Evolutionary conservation across 164 flowering plant genomes (phyloP), one percentile per base, ranked within the genome.

Genomic region (Vitis labrusca): DNA sequence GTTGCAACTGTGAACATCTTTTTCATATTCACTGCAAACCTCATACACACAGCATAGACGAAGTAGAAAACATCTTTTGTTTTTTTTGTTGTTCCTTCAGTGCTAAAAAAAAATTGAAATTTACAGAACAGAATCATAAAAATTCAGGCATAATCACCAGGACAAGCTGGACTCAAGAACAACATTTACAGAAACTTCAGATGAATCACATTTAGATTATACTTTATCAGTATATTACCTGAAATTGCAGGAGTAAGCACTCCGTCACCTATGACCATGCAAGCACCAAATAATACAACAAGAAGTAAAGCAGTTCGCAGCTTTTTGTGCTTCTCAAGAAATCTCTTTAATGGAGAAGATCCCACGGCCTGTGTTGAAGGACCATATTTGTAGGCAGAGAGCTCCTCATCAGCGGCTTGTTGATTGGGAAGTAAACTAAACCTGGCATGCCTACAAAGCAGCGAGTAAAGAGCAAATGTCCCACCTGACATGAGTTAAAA

Each of bases 401-500:
- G 88, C 81, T 93, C 97, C 78, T 93, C 97, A 76, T 93, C 98
- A 51, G 90, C 97, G 55, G 97, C 94, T 83, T 93, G 98, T 68
- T 89, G 94, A 81, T 91, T 91, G n/a, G 96, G 88, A 78, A 89
- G 93, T 65, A 92, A 74, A 76, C 90, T 89, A 30, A 91, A 76
- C 76, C 80, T 92, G 29, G 86, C 92, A 79, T 92, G 93, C 64
- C 97, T 81, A 75, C 97, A 94, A 44, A 94, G 88, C 67, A 94
- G 80, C 3, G 98, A 94, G 74, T 94, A 94, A 29, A 94, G 91
- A 67, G 98, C 95, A 83, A 94, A 91, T 55, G 97, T 88, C 65
- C 98, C 96, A 74, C 97, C 97, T 92, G 85, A 67, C 54, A 76
- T 58, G 23, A 48, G 32, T 73, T 65, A 54, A 30, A 68, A 72